A percentile compares a stretch with the other conserved stretches of the same genome.
phyloP scores from a whole-genome alignment of 208 protist genomes.

The Leishmania martiniquensis region DNA sequence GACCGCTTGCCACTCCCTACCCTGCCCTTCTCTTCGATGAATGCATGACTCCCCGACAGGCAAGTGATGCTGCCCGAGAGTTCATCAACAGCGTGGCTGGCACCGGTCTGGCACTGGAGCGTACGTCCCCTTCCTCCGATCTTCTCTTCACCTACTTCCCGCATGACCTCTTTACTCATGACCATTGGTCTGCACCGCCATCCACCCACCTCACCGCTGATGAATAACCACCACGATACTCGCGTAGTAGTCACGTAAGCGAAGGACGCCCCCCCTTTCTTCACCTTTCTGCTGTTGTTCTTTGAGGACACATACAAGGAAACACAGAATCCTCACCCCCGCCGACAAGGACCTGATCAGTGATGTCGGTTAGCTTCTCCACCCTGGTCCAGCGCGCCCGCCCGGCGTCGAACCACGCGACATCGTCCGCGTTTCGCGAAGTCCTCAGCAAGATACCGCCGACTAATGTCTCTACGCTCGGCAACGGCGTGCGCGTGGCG shows the following conservation, averaged over 20 bases:
- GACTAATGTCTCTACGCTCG: constrained; percentile 93
- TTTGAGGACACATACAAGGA: constrained; percentile 5
- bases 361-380: constrained; percentile 89
- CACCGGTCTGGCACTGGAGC: neutral
- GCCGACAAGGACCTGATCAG: constrained; percentile 9
- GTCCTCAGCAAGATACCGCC: constrained; percentile 76
- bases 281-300: constrained; percentile 1
- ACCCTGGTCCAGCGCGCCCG: constrained; percentile 81
- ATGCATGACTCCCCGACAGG: neutral
- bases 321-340: constrained; percentile 4
- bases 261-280: constrained; percentile 5
- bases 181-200: neutral
- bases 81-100: neutral
- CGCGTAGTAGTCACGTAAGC: constrained; percentile 1
- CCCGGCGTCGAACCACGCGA: constrained; percentile 78
- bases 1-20: neutral
- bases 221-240: neutral
- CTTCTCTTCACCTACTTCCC: constrained; percentile 10
- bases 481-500: constrained; percentile 97
- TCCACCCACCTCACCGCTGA: neutral
- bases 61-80: neutral
- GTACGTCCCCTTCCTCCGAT: neutral
- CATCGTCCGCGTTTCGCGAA: constrained; percentile 61
- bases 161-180: constrained; percentile 11
- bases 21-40: neutral